Base-by-base conservation (phyloP, 306 rosid species). In the Carpinus viminea region DNA sequence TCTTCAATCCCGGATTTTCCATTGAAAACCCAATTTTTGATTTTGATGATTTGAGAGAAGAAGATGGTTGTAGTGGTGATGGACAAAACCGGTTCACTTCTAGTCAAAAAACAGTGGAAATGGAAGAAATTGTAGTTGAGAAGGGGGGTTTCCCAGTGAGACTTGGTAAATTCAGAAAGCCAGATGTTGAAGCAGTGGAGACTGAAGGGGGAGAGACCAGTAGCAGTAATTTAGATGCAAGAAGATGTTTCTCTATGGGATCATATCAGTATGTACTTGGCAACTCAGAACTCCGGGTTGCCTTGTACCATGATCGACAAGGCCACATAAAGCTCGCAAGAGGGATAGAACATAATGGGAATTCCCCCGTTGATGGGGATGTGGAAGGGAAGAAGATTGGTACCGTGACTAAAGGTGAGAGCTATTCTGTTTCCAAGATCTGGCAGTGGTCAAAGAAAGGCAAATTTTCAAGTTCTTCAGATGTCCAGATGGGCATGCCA, bases 381-480 rank as follows among this genome's bases (percentile, higher is more conserved):
- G 61, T 84, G 83, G 97, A 94, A 77, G 97, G 82, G 18, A 92
- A 92, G 92, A 94, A 83, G 84, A 91, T 94, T 71, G 78, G 86
- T 55, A 88, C 91, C 85, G 97, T 91, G 59, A 82, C 84, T 76
- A 94, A 87, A 89, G 98, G 97, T 28, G 98, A 94, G 83, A 94
- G 98, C 85, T 94, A 87, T 80, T 94, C 98, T 11, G 91, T 92
- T 78, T 94, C 98, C 20, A 94, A 94, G 85, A 94, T 94, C 89
- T 94, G 98, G 98, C 87, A 86, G 54, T 94, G 98, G 98, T 88
- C 93, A 11, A 92, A 91, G 83, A 94, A 92, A 80, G 97, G 97
- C 4, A 94, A 83, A 72, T 89, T 78, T 72, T 78, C 87, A 11
- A 78, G 82, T 72, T 87, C 98, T 74, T 81, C 82, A 6, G 97